A percentile compares a stretch with the other conserved stretches of the same genome.
Evolutionary conservation across 805 yeast genomes (phyloP).

Genomic region (Metschnikowia proteae): DNA sequence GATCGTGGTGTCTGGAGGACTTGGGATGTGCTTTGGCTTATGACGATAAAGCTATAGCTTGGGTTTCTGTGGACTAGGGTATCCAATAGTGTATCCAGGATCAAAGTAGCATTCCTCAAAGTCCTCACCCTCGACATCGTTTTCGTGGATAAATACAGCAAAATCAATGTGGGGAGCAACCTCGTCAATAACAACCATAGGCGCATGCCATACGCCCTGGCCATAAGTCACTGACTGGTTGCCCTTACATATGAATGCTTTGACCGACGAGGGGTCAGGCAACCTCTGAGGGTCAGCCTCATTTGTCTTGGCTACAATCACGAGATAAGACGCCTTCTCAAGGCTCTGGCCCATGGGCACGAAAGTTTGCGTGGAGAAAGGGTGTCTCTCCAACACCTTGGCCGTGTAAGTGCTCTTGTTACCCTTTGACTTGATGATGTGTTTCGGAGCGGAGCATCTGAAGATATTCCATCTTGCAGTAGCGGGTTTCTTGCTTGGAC

Average conservation of each 20-base stretch:
- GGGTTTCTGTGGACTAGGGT: conserved; percentile 6
- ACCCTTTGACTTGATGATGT: conserved; percentile 37
- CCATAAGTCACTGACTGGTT: conserved; percentile 90
- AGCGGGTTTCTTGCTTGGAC: conserved; percentile 47
- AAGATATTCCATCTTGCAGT: conserved; percentile 79
- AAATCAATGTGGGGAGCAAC: conserved; percentile 57
- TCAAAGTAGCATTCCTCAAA: conserved; percentile 74
- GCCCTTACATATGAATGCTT: conserved; percentile 74
- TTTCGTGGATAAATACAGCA: conserved; percentile 85
- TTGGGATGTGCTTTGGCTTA: neutral
- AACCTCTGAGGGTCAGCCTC: conserved; percentile 29
- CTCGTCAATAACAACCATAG: conserved; percentile 81
- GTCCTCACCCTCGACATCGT: conserved; percentile 73
- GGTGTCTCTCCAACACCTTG: conserved; percentile 85
- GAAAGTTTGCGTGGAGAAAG: conserved; percentile 83
- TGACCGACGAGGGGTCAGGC: conserved; percentile 59
- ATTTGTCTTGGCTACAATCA: conserved; percentile 69
- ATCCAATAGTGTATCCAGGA: conserved; percentile 48
- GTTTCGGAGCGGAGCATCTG: conserved; percentile 74
- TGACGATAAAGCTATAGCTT: conserved; percentile 6
- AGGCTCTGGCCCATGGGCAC: conserved; percentile 76
- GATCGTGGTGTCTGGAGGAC: neutral
- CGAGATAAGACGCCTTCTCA: conserved; percentile 56
- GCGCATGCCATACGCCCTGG: conserved; percentile 89
- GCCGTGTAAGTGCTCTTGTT: conserved; percentile 39